Evolutionary conservation across 345 rosid species (phyloP), one percentile per base, ranked within the genome.

Genomic region (Adansonia digitata): DNA sequence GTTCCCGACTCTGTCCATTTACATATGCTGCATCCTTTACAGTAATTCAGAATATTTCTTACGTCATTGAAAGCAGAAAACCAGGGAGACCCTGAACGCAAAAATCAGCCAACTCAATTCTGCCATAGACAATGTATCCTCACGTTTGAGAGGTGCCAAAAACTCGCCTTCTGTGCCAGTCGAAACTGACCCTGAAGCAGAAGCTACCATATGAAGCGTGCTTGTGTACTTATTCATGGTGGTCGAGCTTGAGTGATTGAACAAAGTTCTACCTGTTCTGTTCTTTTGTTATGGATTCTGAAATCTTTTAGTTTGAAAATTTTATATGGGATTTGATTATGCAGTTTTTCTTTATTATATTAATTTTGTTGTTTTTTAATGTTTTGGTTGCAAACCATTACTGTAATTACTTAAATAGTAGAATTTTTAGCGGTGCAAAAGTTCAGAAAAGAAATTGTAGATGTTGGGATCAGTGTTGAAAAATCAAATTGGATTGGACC

Each of bases 81-180:
- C 97, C 69, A 90, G 95, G 84, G 89, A 88, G 83, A 91, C 97
- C 27, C 51, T 94, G 90, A 91, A 91, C 75, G 92, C 82, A 66
- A 94, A 94, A 84, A 87, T 92, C 79, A 84, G 83, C 84, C 98
- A 94, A 77, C 93, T 94, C 67, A 94, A 91, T 77, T 81, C 90
- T 62, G 98, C 98, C 22, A 94, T 94, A n/a, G 97, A 94, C 91
- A 90, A 88, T 34, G 92, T 92, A n/a, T 91, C 98, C 24, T 83
- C 93, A 17, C 92, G 95, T 8, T 80, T 94, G 83, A 88, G 92
- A 88, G 97, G 97, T 15, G 92, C 91, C 43, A 86, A 77, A 26
- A 89, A 79, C 56, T 17, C 84, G 0, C 73, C 87, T n/a, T 45
- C 74, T 2, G 86, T 83, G 17, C 88, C 93, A 0, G 49, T 78